Base-by-base conservation (phyloP, 768 basidiomycete genomes). In the Suillus fuscotomentosus region DNA sequence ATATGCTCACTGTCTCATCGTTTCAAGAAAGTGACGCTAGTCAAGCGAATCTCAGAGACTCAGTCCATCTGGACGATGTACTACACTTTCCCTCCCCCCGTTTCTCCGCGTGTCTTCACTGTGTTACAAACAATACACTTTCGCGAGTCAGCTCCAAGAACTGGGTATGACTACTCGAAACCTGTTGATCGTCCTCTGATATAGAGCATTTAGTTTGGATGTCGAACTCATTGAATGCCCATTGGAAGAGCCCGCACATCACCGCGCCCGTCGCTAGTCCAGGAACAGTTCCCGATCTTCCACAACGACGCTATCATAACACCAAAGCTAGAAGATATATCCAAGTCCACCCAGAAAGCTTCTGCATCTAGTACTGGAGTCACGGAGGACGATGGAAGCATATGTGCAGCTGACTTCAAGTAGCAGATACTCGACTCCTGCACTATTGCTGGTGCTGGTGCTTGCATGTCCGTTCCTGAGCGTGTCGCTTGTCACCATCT, bases 31-130 rank as follows among this genome's bases (percentile, higher is more conserved):
- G 89, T 84, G 2, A 82, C 82, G 4, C 79, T 83, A 67, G 77
- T 93, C 67, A 86, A 88, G 73, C 81, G 82, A 31, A 72, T 92
- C 50, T 90, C 90, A 0, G 79, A 84, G 13, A 88, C 82, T 3
- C 84, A 88, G 59, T 78, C 81, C 3, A 86, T 92, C 66, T 92
- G 90, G 90, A 83, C 88, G 0, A 66, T 90, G 65, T 85, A 86
- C 73, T 94, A 94, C 75, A 88, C 82, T 3, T 90, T 92, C 75
- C 79, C 85, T 0, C 85, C 88, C 7, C 86, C 90, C 3, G 75
- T 92, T 22, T 87, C 90, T 3, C 86, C 90, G 11, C 86, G 91
- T 15, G 83, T 90, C 24, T 94, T 92, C 75, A 92, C 90, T 2
- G 88, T 88, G 42, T 74, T 92, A 43, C 90, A 91, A 70, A 82